A percentile compares a stretch with the other conserved stretches of the same genome.
phyloP scores from a whole-genome alignment of 257 asterid species.

The Ehretia macrophylla region DNA sequence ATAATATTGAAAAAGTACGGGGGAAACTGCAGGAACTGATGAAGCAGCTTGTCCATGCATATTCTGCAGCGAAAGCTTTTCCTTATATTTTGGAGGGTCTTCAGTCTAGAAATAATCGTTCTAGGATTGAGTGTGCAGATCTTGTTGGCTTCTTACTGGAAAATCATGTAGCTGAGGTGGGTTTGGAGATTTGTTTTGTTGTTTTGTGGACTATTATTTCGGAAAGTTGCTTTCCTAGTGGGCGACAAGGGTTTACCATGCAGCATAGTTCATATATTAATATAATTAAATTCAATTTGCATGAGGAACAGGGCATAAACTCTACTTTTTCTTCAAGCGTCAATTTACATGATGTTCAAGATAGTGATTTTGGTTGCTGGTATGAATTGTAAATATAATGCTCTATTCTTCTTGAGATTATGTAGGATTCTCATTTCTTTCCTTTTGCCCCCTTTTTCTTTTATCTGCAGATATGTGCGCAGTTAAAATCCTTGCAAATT shows the following conservation, averaged over 20 bases:
- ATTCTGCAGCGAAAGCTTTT: slow-evolving; percentile 87
- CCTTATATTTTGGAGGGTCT: slow-evolving; percentile 93
- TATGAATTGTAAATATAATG: background rate
- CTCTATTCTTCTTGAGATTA: background rate
- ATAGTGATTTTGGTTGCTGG: background rate
- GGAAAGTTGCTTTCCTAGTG: background rate
- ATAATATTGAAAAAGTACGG: slow-evolving; percentile 87
- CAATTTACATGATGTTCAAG: background rate
- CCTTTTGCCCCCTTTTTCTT: slow-evolving; percentile 4
- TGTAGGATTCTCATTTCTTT: slow-evolving; percentile 10
- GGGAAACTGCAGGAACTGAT: slow-evolving; percentile 92
- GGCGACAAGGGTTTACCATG: no score
- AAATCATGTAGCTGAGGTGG: slow-evolving; percentile 81
- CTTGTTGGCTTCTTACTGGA: slow-evolving; percentile 93
- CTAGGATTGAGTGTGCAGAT: slow-evolving; percentile 91
- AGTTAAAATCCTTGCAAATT: slow-evolving; percentile 87
- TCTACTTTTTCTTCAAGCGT: background rate
- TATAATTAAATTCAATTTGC: background rate
- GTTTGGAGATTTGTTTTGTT: slow-evolving; percentile 5
- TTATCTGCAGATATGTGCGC: slow-evolving; percentile 64
- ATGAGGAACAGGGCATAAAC: background rate
- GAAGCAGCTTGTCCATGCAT: slow-evolving; percentile 66
- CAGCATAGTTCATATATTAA: no score
- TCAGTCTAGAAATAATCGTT: slow-evolving; percentile 90
- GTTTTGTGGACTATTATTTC: background rate